A percentile compares a stretch with the other conserved stretches of the same genome.
phyloP scores from a whole-genome alignment of 768 basidiomycete genomes.

The Mycena epipterygia region DNA sequence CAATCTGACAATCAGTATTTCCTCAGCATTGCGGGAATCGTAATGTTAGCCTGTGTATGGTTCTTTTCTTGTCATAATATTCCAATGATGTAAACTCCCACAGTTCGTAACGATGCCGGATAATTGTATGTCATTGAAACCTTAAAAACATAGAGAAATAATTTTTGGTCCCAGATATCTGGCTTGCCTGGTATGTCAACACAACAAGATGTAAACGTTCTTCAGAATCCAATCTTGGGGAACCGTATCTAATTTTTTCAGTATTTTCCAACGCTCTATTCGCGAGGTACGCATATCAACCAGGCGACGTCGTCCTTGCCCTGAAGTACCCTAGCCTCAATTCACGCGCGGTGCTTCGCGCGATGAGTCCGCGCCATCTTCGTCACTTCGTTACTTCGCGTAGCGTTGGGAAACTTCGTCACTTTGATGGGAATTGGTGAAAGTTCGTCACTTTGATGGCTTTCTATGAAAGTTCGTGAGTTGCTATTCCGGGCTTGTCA shows the following conservation, averaged over 20 bases:
- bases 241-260: too few relatives aligned
- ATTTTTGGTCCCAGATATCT: neutral
- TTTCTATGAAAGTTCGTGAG: too few relatives aligned
- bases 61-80: neutral
- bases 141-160: neutral
- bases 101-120: neutral
- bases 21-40: neutral
- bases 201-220: neutral
- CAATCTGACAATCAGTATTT: neutral
- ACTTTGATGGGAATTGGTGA: neutral
- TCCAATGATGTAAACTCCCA: neutral
- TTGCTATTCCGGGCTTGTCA: too few relatives aligned
- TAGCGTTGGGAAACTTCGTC: too few relatives aligned
- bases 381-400: too few relatives aligned
- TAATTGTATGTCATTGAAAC: neutral
- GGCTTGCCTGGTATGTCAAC: neutral
- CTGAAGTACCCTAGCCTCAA: neutral
- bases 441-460: too few relatives aligned
- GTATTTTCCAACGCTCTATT: neutral
- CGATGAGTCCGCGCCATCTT: too few relatives aligned
- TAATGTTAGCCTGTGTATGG: neutral
- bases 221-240: too few relatives aligned
- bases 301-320: neutral
- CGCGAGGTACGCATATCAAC: neutral
- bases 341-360: neutral